Evolutionary conservation across 176 grass and related monocot species (phyloP), one percentile per base, ranked within the genome.

Genomic region (Triticum urartu): DNA sequence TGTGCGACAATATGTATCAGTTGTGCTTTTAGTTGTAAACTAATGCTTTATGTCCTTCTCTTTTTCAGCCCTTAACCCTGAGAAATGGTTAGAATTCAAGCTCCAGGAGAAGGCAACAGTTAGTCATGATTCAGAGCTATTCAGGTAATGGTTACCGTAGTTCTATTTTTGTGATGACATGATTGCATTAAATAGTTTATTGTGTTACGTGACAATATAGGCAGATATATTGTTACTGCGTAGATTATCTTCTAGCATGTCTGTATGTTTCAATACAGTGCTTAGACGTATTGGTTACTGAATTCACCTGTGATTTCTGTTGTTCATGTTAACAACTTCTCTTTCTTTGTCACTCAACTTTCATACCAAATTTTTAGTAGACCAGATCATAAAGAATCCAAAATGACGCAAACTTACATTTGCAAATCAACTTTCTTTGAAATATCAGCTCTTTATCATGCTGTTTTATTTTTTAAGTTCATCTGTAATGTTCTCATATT

Each of bases 41-140:
- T 40, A 5, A 65, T 58, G 60, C 24, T 28, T 11, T 3, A 22
- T 65, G 4, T 80, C 35, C 80, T 84, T 9, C 68, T 87, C 75
- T 9, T 79, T 87, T 85, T 66, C 90, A 98, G 96, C 96, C 64
- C 93, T 98, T 82, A 87, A 98, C 75, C 93, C 96, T 78, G 96
- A 98, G 82, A 95, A 98, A 43, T 98, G 96, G 93, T 85, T 95
- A 67, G 91, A 95, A 84, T 98, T 98, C 72, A 98, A 92, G 87
- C 92, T 98, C 79, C 89, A 94, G 76, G 93, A 95, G 40, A 95
- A 92, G 84, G 96, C 93, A 86, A 92, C 40, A 40, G 96, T 98
- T 77, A 98, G 92, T 72, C 93, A 95, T 69, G 91, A 98, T 68
- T 92, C 88, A 61, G 64, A 94, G 48, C 83, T 98, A 79, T 98